Evolutionary conservation across 2,329 filamentous ascomycete species (phyloP).

Genomic region (Trichophyton benhamiae): DNA sequence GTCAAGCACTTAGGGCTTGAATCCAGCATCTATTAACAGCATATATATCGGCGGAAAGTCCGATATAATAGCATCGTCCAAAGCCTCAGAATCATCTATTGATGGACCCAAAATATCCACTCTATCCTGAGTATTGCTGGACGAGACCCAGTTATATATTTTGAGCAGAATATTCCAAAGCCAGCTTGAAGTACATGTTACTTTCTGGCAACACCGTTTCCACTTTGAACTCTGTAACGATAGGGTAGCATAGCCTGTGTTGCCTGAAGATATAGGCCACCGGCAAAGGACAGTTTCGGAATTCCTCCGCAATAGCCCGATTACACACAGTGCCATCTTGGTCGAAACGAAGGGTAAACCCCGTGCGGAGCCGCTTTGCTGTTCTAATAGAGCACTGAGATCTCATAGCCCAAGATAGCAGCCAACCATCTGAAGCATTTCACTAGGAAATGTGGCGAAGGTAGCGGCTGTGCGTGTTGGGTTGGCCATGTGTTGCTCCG

Average conservation of each 20-base stretch:
- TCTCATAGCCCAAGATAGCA: neutral
- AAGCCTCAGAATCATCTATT: neutral
- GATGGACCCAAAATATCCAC: neutral
- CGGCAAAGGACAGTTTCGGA: neutral
- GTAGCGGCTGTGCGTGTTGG: neutral
- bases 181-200: neutral
- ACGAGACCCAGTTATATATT: neutral
- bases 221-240: neutral
- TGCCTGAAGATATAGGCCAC: constrained; percentile 1
- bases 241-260: neutral
- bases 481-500: too few relatives aligned
- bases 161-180: neutral
- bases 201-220: neutral
- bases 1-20: neutral
- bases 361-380: neutral
- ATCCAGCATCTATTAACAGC: neutral
- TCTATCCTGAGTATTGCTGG: constrained; percentile 2
- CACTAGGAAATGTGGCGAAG: constrained; percentile 1
- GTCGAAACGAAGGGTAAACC: neutral
- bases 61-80: constrained; percentile 2
- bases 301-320: neutral
- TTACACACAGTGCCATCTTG: neutral
- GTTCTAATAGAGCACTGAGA: constrained; percentile 6
- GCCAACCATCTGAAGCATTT: neutral
- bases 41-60: neutral